A percentile compares a stretch with the other conserved stretches of the same genome.
Conservation (phyloP, 1,139 yeast species). For the Pichia sorboxylosa region DNA sequence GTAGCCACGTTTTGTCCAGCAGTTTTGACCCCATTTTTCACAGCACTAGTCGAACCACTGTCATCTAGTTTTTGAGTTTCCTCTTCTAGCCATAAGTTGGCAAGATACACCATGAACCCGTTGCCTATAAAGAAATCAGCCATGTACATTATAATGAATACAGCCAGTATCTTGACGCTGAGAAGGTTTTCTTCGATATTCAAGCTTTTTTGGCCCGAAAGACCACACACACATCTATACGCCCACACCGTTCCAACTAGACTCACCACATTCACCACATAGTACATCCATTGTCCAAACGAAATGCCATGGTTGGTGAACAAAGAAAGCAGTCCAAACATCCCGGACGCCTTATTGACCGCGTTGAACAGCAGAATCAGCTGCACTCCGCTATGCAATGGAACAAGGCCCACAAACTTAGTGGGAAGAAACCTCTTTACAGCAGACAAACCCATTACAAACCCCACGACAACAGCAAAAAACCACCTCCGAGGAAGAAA, state of each 20-base stretch:
- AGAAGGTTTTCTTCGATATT: slow-evolving; percentile 7
- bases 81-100: slow-evolving; percentile 55
- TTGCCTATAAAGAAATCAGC: slow-evolving; percentile 58
- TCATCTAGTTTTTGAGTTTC: slow-evolving; percentile 9
- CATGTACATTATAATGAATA: slow-evolving; percentile 51
- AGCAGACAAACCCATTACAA: not conserved
- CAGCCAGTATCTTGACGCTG: slow-evolving; percentile 37
- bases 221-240: slow-evolving; percentile 3
- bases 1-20: not conserved
- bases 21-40: not conserved
- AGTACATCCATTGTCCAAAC: slow-evolving; percentile 74
- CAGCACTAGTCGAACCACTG: slow-evolving; percentile 1
- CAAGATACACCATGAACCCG: slow-evolving; percentile 63
- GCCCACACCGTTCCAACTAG: slow-evolving; percentile 2
- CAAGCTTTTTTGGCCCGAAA: not conserved
- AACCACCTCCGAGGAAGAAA: too few relatives aligned
- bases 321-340: slow-evolving; percentile 75
- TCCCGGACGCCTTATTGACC: slow-evolving; percentile 81
- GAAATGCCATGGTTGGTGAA: slow-evolving; percentile 84
- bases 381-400: slow-evolving; percentile 83
- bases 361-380: slow-evolving; percentile 66
- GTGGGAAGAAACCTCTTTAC: slow-evolving; percentile 6
- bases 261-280: slow-evolving; percentile 43
- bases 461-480: not conserved
- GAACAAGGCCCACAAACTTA: slow-evolving; percentile 35